Conservation (phyloP, 176 grass and related monocot species). For the Oryza longistaminata region DNA sequence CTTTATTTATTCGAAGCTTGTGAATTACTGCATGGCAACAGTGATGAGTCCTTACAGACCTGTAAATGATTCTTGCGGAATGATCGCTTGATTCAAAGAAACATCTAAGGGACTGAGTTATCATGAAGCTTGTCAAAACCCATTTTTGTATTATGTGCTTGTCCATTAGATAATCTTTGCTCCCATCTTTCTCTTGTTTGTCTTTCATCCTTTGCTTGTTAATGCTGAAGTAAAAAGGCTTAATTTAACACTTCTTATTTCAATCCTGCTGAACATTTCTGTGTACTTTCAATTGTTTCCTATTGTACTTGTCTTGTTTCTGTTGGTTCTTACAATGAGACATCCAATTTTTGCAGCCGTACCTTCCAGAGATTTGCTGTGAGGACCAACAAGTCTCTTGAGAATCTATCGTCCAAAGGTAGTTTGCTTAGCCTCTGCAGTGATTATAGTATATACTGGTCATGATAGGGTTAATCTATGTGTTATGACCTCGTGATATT, state of each 20-base stretch:
- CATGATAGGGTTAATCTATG: not conserved
- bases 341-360: constrained; percentile 41
- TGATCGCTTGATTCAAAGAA: constrained; percentile 65
- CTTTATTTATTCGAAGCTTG: not conserved
- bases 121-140: not conserved
- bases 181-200: not conserved
- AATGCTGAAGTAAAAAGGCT: not conserved
- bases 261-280: too few relatives aligned
- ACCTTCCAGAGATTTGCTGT: constrained; percentile 84
- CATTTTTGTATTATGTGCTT: not conserved
- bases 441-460: not conserved
- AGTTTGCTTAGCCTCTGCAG: not conserved
- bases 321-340: not conserved
- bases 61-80: constrained; percentile 80
- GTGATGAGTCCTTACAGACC: constrained; percentile 67
- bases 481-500: not conserved
- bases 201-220: not conserved
- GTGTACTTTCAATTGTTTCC: not conserved
- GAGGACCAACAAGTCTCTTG: constrained; percentile 59
- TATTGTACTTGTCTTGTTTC: not conserved
- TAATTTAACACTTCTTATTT: not conserved
- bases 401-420: constrained; percentile 65
- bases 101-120: constrained; percentile 52
- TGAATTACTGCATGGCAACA: not conserved
- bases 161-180: not conserved